These are phyloP conservation scores for Aspergillus baeticus DNA, from an alignment of 495 filamentous ascomycete genomes.

Conservation along the genomic window DNA sequence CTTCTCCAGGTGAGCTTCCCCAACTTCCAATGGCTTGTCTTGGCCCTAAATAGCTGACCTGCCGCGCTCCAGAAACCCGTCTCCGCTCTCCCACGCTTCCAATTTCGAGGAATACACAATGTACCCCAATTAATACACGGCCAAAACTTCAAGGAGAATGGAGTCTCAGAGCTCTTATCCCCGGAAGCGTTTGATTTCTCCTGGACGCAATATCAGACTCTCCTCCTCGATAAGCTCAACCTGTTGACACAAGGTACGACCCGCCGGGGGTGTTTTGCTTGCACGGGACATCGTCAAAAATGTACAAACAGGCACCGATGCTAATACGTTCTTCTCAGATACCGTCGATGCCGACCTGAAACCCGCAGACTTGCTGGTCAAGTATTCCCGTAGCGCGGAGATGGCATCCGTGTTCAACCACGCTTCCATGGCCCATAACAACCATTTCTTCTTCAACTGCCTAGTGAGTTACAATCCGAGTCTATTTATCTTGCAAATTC, in stretches of 20 bases:
- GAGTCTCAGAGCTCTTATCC: conserved; percentile 66
- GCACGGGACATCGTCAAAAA: background rate
- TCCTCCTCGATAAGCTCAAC: conserved; percentile 75
- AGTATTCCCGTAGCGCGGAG: conserved; percentile 73
- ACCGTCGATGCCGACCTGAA: conserved; percentile 57
- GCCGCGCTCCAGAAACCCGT: conserved; percentile 35
- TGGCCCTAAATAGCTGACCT: conserved; percentile 17
- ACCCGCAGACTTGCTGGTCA: conserved; percentile 67
- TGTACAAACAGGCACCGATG: background rate
- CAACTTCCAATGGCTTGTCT: background rate
- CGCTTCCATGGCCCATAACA: conserved; percentile 94
- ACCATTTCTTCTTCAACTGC: conserved; percentile 88
- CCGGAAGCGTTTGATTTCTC: conserved; percentile 65
- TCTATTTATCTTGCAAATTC: background rate
- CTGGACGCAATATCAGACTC: conserved; percentile 79
- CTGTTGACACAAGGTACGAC: conserved; percentile 65
- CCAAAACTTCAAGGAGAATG: conserved; percentile 49
- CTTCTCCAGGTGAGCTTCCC: conserved; percentile 31
- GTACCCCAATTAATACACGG: conserved; percentile 61
- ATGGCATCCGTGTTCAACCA: conserved; percentile 86
- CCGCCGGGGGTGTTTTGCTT: conserved; percentile 5
- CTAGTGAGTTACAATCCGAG: conserved; percentile 43
- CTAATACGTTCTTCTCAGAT: conserved; percentile 25
- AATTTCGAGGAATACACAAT: conserved; percentile 48
- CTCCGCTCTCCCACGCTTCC: conserved; percentile 43